Base-by-base conservation (phyloP, 805 yeast genomes). In the Suhomyces sp. region DNA sequence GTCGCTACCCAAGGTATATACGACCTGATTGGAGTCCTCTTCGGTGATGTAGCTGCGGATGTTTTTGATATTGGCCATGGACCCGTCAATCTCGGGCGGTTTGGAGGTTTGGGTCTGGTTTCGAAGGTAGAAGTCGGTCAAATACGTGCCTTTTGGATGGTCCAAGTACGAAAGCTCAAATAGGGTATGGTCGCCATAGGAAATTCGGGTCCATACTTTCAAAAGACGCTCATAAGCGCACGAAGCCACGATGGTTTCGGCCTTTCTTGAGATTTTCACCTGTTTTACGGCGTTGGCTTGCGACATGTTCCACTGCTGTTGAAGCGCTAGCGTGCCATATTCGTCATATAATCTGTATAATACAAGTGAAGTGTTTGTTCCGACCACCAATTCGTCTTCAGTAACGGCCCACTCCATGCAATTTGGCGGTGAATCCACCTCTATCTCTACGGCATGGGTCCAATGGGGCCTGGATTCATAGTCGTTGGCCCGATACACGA, bases 121-220 rank as follows among this genome's bases (percentile, higher is more conserved):
- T 10, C 66, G 56, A 55, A 64, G 52, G 31, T 85, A 73, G 38
- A 86, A 64, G 33, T 74, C 72, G 0, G 84, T 75, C 0, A 91
- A 82, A 50, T 77, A 77, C 1, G 76, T 63, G 1, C 59, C 60
- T 15, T 47, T 50, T 2, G 86, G 83, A 62, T 88, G 96, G n/a
- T 82, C 77, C 22, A 90, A 69, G 60, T 87, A 85, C 0, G 83
- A 71, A 56, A 90, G 71, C 60, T 87, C 94, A 64, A 90, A 90
- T 6, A 85, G 77, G 40, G 83, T 78, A 35, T 69, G 65, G 46
- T 65, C 68, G 33, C 87, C 90, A 61, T 84, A 88, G 6, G 87
- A 80, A 6, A 84, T 75, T 48, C 97, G 73, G 50, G 84, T 77
- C 96, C 97, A 92, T 2, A 90, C 74, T 63, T 89, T 90, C 27